Evolutionary conservation across 176 grass and related monocot species (phyloP), one percentile per base, ranked within the genome.

Genomic region (Dactylis glomerata): DNA sequence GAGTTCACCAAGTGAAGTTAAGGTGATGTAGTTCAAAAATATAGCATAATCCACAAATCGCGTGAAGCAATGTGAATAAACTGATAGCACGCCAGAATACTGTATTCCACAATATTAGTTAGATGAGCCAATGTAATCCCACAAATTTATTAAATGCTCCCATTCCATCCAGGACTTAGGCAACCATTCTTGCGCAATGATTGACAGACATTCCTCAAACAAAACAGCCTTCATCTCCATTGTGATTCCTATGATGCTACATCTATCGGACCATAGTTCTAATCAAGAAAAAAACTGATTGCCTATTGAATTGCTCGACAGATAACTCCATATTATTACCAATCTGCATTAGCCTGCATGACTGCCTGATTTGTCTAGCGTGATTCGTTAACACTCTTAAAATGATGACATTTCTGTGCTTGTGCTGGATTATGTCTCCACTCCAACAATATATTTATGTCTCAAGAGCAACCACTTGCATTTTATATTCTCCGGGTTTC

Each of bases 401-500:
- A 64, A 54, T 59, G 26, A 47, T n/a, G 10, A 2, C 8, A 81
- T 31, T n/a, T 59, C 4, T 50, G 19, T 83, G 31, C 72, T 19
- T 17, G 5, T 85, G 37, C 16, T 50, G 8, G 56, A 68, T 5
- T 89, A 31, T 31, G 12, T 50, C 28, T 47, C 31, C 9, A 82
- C 69, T 32, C 24, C 38, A 27, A 62, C 75, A 88, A 50, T 83
- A 12, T 78, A 46, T 16, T 56, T 17, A 58, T 20, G 38, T 63
- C 7, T 33, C 24, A 68, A 58, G 2, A 12, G 50, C 17, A 32
- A 80, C 36, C 38, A 57, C 15, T 10, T 3, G 10, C 44, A 70
- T 52, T 59, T 76, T 81, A 72, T 54, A 83, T 62, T 78, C 13
- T 40, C 9, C 68, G 51, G 49, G 44, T 26, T 68, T 57, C 27